Evolutionary conservation across 345 rosid species (phyloP).

Genomic region (Gossypium rotundifolium): DNA sequence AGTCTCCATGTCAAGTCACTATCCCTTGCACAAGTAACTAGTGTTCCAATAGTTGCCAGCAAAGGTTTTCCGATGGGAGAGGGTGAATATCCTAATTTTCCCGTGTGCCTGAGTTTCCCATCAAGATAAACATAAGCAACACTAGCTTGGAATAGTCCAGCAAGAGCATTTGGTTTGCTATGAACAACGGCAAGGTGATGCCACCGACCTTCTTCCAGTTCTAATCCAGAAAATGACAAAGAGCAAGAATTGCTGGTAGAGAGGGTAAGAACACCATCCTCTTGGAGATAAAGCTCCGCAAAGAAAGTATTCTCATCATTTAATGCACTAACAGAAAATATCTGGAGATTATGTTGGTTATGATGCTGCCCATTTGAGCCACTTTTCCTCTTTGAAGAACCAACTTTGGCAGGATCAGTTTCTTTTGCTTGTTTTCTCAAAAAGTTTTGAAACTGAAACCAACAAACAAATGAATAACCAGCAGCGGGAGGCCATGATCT

Average conservation of each 20-base stretch:
- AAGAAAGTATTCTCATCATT: constrained; percentile 57
- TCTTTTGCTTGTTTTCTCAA: constrained; percentile 65
- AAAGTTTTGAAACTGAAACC: constrained; percentile 89
- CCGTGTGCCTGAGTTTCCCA: constrained; percentile 95
- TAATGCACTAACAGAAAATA: constrained; percentile 91
- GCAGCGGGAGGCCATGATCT: constrained; percentile 99
- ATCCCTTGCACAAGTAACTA: constrained; percentile 63
- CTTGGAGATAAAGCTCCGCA: constrained; percentile 89
- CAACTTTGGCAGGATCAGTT: constrained; percentile 49
- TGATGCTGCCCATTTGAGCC: constrained; percentile 43
- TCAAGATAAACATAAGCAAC: constrained; percentile 91
- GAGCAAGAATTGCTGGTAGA: constrained; percentile 89
- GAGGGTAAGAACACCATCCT: constrained; percentile 90
- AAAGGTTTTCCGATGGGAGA: constrained; percentile 92
- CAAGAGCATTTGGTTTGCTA: constrained; percentile 99
- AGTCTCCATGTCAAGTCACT: constrained; percentile 87
- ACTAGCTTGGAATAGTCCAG: constrained; percentile 99
- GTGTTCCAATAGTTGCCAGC: constrained; percentile 89
- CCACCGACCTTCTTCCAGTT: constrained; percentile 93
- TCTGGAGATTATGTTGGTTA: constrained; percentile 59
- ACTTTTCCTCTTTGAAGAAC: constrained; percentile 40
- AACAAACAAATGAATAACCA: constrained; percentile 97
- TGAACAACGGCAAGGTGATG: constrained; percentile 99
- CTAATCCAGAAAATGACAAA: constrained; percentile 90
- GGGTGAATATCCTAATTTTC: constrained; percentile 96